A percentile compares a stretch with the other conserved stretches of the same genome.
These are phyloP conservation scores for Sphaerulina musiva DNA, from an alignment of 2,329 filamentous ascomycete species.

Conservation along the genomic window DNA sequence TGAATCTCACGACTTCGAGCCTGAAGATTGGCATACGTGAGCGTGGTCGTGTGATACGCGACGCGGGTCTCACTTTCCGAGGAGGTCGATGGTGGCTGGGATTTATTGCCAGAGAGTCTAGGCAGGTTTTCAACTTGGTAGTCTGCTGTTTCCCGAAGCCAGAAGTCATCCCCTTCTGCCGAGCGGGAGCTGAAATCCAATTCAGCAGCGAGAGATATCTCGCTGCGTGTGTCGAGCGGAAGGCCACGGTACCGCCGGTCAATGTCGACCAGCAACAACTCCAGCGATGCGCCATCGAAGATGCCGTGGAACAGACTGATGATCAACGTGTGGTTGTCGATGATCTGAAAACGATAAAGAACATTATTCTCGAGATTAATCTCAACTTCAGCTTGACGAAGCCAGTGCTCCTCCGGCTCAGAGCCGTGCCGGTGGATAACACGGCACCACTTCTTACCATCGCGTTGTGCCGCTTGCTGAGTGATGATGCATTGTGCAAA, in stretches of 20 bases:
- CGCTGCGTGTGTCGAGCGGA: background rate
- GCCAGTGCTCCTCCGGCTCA: background rate
- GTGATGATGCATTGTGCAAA: constrained; percentile 13
- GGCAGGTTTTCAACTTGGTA: background rate
- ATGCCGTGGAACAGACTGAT: constrained; percentile 16
- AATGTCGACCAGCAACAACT: constrained; percentile 11
- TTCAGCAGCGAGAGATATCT: background rate
- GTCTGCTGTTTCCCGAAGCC: background rate
- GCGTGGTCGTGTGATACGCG: background rate
- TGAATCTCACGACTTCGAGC: background rate
- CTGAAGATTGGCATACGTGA: background rate
- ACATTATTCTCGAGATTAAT: constrained; percentile 6
- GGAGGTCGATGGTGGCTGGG: background rate
- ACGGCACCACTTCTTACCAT: background rate
- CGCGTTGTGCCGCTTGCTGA: background rate
- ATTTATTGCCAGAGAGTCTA: background rate
- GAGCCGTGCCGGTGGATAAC: background rate
- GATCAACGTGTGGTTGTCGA: background rate
- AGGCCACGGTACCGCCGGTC: constrained; percentile 3
- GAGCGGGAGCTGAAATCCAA: background rate
- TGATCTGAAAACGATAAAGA: constrained; percentile 1
- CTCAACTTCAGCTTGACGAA: constrained; percentile 3
- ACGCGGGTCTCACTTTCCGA: background rate
- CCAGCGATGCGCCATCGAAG: constrained; percentile 15
- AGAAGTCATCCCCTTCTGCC: background rate